These are phyloP conservation scores for Linum trigynum DNA, from an alignment of 345 rosid species.

Conservation along the genomic window DNA sequence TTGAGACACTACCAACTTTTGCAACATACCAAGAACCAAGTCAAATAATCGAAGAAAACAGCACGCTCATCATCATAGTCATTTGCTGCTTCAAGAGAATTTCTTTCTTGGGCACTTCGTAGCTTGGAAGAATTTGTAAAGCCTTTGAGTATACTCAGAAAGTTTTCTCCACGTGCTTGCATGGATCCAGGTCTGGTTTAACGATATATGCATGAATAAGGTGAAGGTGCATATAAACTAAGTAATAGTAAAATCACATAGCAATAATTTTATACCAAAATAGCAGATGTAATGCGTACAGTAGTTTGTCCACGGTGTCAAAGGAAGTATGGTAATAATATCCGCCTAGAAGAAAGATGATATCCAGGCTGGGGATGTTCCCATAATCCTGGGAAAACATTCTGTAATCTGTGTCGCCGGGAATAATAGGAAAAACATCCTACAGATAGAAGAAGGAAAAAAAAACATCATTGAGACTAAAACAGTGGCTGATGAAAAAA, in stretches of 20 bases:
- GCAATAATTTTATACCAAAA: constrained; percentile 44
- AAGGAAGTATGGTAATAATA: constrained; percentile 93
- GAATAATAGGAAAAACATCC: constrained; percentile 89
- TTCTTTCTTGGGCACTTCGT: constrained; percentile 48
- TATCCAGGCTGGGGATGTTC: constrained; percentile 88
- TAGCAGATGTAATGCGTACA: constrained; percentile 66
- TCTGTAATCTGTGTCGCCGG: constrained; percentile 96
- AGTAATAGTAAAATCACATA: constrained; percentile 12
- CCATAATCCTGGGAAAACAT: constrained; percentile 87
- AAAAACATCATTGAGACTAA: constrained; percentile 1
- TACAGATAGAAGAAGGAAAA: constrained; percentile 18
- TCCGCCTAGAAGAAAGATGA: constrained; percentile 93
- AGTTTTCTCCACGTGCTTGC: constrained; percentile 98
- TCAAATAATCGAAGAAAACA: constrained; percentile 89
- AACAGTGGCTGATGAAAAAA: neutral
- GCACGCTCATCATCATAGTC: constrained; percentile 49
- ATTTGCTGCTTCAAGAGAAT: constrained; percentile 26
- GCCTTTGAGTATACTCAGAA: constrained; percentile 59
- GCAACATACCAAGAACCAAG: constrained; percentile 55
- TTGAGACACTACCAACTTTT: constrained; percentile 9
- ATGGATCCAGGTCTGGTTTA: constrained; percentile 89
- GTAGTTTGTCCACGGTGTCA: constrained; percentile 89
- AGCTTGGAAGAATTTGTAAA: constrained; percentile 74
- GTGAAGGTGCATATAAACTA: constrained; percentile 23
- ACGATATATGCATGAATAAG: constrained; percentile 21